Base-by-base conservation (phyloP, 345 rosid genomes). In the Hibiscus syriacus region DNA sequence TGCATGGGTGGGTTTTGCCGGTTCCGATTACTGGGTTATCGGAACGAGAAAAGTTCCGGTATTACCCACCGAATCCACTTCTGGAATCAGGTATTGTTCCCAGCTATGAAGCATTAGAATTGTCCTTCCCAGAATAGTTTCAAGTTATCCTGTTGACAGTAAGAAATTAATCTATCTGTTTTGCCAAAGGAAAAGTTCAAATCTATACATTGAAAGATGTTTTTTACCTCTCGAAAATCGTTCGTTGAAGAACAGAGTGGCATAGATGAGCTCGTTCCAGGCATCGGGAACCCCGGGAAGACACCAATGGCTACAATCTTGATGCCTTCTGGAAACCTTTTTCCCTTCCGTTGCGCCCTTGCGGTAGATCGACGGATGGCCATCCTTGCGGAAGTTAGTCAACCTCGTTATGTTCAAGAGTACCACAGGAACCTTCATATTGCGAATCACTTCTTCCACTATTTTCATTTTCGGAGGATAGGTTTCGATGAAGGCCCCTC, bases 261-360 rank as follows among this genome's bases (percentile, higher is more conserved):
- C 89, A 67, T 93, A 93, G 27, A 93, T 86, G 19, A 93, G 90
- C 81, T 93, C 94, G 76, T 93, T 93, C 94, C 97, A 93, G 26
- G 87, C 82, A 76, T 93, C 98, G 0, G 97, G 98, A 45, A 93
- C 89, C 22, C 98, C 98, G 0, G 96, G 98, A 71, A 93, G 85
- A 78, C 97, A 93, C 98, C 98, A 93, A 64, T 93, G 98, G 76
- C 98, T 93, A 76, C 98, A 93, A 72, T 93, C 97, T 69, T 93
- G 97, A 50, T 79, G 79, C 68, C 82, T 80, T 5, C 58, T 52
- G 1, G 87, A 77, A 38, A 78, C 74, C 74, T 71, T 80, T 68
- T 68, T 78, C 46, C 85, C 85, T 8, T 68, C 72, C 0, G 65
- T 70, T 23, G 58, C 39, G 41, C 72, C 82, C 83, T 87, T 91